Base-by-base conservation (phyloP, 768 basidiomycete genomes). In the Mycena vitilis region DNA sequence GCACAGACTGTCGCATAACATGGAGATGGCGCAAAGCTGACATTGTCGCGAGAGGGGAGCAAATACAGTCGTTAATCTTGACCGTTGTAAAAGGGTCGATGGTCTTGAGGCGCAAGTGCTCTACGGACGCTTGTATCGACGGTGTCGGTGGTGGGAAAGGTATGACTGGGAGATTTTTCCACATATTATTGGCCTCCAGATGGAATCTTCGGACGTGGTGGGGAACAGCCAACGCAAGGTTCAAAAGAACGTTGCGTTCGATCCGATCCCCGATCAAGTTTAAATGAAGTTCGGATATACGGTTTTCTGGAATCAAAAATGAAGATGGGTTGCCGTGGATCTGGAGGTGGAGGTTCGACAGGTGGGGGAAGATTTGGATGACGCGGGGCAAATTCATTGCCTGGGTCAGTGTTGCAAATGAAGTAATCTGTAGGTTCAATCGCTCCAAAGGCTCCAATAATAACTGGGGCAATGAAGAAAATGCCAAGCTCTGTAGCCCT, bases 301-400 rank as follows among this genome's bases (percentile, higher is more conserved):
- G 18, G 44, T 68, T 56, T 25, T 63, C 51, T 2, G 67, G 67
- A n/a, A 63, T 38, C 25, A 61, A 54, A 20, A 38, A 37, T 13
- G 55, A 47, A 42, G 49, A 25, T 1, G 67, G 62, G 5, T 53
- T 4, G 11, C 67, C 67, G 44, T 63, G 63, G 8, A 69, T 55
- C 25, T 69, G 68, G 34, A 69, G 63, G 18, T 69, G 54, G 11
- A 65, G 63, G 44, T 59, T 55, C n/a, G 6, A 10, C 25, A 69
- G 18, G 20, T 23, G 12, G 16, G 68, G 68, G 18, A 65, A 61
- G 22, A 59, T 59, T 5, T 37, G 38, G 2, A 70, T 58, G 15
- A 70, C 44, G 42, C 38, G 58, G 13, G 63, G 53, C 20, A 70
- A 5, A 42, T 58, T 47, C 15, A 20, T 16, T 6, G 68, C 59